phyloP scores from a whole-genome alignment of 176 grass and related monocot genomes.

The Paspalum vaginatum region DNA sequence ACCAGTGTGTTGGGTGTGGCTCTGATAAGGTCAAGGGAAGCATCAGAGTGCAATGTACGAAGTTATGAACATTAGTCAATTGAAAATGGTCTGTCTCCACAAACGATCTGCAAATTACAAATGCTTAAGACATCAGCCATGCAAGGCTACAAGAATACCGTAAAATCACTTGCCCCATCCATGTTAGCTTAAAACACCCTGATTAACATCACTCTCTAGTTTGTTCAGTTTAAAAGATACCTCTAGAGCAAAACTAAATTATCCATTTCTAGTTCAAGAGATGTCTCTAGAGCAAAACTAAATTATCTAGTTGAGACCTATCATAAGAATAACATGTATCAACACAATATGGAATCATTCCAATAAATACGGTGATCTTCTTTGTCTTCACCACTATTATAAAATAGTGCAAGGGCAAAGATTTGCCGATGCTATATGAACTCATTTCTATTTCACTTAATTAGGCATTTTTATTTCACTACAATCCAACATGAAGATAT shows the following conservation, averaged over 20 bases:
- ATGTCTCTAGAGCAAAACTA: conserved; percentile 19
- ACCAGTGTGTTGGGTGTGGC: conserved; percentile 96
- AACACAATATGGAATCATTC: too few relatives aligned
- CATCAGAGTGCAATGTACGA: conserved; percentile 83
- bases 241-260: too few relatives aligned
- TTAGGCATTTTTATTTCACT: too few relatives aligned
- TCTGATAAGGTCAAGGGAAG: conserved; percentile 94
- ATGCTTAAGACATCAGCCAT: not conserved
- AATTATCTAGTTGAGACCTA: not conserved
- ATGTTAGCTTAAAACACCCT: conserved; percentile 1
- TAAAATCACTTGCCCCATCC: not conserved
- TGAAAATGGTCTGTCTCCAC: not conserved
- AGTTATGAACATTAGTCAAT: conserved; percentile 38
- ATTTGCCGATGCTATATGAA: not conserved
- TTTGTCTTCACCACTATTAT: not conserved
- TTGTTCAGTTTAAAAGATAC: conserved; percentile 8
- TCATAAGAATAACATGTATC: conserved; percentile 11
- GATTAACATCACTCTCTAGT: not conserved
- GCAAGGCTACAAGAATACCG: not conserved
- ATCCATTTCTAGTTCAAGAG: too few relatives aligned
- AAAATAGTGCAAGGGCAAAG: not conserved
- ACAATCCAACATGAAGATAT: too few relatives aligned
- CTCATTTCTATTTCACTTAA: too few relatives aligned
- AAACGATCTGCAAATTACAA: not conserved
- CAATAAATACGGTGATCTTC: not conserved